Percentiles rank a stretch among this genome's conserved stretches.
Conservation (phyloP, 2,329 filamentous ascomycete genomes). For the Monilinia aucupariae region DNA sequence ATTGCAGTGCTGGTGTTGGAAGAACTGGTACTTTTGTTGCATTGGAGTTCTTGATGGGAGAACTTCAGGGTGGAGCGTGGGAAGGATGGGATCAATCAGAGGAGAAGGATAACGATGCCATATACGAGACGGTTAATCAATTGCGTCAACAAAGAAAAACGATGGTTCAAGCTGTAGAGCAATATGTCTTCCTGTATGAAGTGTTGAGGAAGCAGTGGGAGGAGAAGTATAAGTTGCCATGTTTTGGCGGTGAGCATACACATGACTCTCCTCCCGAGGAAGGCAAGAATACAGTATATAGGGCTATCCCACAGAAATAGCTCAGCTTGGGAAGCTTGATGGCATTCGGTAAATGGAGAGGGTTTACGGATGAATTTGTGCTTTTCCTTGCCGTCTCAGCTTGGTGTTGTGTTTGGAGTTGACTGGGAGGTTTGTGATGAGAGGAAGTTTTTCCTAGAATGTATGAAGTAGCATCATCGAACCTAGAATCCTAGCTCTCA, state of each 20-base stretch:
- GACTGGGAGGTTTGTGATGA: background rate
- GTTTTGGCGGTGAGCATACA: slow-evolving; percentile 28
- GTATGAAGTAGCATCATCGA: background rate
- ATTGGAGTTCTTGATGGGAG: slow-evolving; percentile 82
- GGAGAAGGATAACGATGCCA: slow-evolving; percentile 52
- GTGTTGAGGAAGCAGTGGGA: slow-evolving; percentile 71
- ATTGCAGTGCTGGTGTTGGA: slow-evolving; percentile 89
- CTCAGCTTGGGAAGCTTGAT: background rate
- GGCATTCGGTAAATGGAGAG: background rate
- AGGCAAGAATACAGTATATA: slow-evolving; percentile 11
- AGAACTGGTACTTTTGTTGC: slow-evolving; percentile 94
- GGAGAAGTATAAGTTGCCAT: slow-evolving; percentile 48
- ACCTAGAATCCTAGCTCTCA: slow-evolving; percentile 1
- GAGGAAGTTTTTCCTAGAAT: background rate
- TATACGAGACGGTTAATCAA: slow-evolving; percentile 72
- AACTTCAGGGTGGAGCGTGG: slow-evolving; percentile 66
- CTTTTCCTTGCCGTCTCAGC: slow-evolving; percentile 2
- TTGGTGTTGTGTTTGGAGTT: slow-evolving; percentile 2
- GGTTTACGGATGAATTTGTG: background rate
- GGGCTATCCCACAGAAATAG: slow-evolving; percentile 7
- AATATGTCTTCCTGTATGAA: slow-evolving; percentile 85
- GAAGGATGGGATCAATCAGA: slow-evolving; percentile 32
- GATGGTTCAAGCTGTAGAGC: slow-evolving; percentile 88
- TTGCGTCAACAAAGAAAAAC: slow-evolving; percentile 83
- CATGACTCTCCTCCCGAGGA: slow-evolving; percentile 20